Percentiles rank a stretch among this genome's conserved stretches.
phyloP scores from a whole-genome alignment of 768 basidiomycete genomes.

The Baorangia bicolor region DNA sequence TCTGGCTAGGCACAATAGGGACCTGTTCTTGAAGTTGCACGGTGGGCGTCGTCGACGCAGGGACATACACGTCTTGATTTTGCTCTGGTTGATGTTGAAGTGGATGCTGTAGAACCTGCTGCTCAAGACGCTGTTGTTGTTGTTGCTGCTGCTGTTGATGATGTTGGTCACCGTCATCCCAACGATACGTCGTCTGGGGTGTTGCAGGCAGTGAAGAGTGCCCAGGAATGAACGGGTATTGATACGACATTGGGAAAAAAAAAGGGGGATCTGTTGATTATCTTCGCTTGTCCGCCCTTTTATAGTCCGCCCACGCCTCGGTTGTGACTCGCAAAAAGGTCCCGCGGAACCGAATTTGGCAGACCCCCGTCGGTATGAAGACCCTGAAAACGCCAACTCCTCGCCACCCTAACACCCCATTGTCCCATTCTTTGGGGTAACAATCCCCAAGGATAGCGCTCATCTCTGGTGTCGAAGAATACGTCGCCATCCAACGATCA shows the following conservation, averaged over 20 bases:
- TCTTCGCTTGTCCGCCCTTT: constrained; percentile 30
- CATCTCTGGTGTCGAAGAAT: too few species aligned
- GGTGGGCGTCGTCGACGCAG: constrained; percentile 13
- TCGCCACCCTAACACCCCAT: background rate
- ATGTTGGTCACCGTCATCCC: constrained; percentile 39
- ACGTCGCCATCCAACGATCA: too few species aligned
- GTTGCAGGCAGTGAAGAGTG: constrained; percentile 49
- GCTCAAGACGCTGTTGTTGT: constrained; percentile 35
- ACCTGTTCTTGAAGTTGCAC: constrained; percentile 29
- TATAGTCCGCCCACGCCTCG: constrained; percentile 22
- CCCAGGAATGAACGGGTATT: constrained; percentile 46
- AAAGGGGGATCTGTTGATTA: constrained; percentile 23
- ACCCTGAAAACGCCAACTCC: constrained; percentile 8
- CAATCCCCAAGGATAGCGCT: too few species aligned
- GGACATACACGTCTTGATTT: constrained; percentile 22
- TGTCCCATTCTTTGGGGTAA: background rate
- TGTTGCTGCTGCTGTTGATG: constrained; percentile 25
- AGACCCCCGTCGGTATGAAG: background rate
- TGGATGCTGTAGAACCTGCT: constrained; percentile 41
- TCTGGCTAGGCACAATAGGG: constrained; percentile 33
- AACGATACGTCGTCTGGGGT: constrained; percentile 42
- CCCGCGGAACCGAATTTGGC: constrained; percentile 19
- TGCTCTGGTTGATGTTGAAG: constrained; percentile 37
- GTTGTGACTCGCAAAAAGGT: constrained; percentile 25
- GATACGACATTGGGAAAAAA: constrained; percentile 49